phyloP scores from a whole-genome alignment of 805 yeast species.

The Yarrowia phangngaensis region DNA sequence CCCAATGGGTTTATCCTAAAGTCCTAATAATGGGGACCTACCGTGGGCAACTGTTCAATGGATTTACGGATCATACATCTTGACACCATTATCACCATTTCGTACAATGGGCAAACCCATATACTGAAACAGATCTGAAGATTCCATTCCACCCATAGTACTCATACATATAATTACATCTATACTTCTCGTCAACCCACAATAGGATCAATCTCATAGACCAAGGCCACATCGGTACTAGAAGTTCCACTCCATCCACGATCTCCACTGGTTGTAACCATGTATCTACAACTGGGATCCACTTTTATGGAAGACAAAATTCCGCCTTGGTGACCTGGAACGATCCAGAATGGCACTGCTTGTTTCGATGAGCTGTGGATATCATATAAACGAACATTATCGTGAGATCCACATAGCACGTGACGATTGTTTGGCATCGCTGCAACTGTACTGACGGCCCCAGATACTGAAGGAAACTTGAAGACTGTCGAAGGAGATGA shows the following conservation, averaged over 20 bases:
- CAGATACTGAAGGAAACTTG: slow-evolving; percentile 80
- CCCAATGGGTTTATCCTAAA: too few species aligned
- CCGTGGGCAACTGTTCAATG: too few species aligned
- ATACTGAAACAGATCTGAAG: too few species aligned
- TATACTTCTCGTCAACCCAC: neutral
- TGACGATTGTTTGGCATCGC: slow-evolving; percentile 79
- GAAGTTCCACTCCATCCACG: slow-evolving; percentile 86
- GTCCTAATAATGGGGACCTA: too few species aligned
- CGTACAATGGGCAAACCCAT: too few species aligned
- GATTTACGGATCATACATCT: too few species aligned
- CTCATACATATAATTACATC: slow-evolving; percentile 2
- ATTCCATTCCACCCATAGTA: too few species aligned
- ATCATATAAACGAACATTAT: slow-evolving; percentile 85
- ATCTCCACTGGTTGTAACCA: slow-evolving; percentile 89
- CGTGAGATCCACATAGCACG: slow-evolving; percentile 81
- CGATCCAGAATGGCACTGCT: slow-evolving; percentile 71
- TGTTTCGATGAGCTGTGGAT: slow-evolving; percentile 45
- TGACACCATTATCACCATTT: too few species aligned
- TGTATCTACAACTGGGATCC: slow-evolving; percentile 82
- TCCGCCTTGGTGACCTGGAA: slow-evolving; percentile 98
- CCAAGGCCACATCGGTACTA: slow-evolving; percentile 72
- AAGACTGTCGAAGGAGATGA: slow-evolving; percentile 55
- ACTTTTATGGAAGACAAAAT: slow-evolving; percentile 68
- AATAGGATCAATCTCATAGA: slow-evolving; percentile 58
- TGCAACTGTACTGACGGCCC: slow-evolving; percentile 78